phyloP scores from a whole-genome alignment of 495 filamentous ascomycete species.

The Collariella sp. region DNA sequence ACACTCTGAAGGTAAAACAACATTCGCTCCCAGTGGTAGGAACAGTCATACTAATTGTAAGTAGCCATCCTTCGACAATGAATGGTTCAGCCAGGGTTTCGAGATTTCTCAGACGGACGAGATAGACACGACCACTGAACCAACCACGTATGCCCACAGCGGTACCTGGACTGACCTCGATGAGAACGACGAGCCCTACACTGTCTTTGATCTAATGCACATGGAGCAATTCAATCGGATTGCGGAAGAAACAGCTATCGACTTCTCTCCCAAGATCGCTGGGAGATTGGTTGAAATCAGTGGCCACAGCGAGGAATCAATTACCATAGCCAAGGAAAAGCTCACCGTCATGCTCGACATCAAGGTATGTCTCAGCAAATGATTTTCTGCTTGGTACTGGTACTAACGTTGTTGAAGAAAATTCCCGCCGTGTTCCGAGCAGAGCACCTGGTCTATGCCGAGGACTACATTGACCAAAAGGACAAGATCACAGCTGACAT shows the following conservation, averaged over 20 bases:
- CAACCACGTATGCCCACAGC: neutral
- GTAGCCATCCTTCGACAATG: conserved; percentile 4
- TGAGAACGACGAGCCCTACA: conserved; percentile 2
- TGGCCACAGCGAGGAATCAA: conserved; percentile 9
- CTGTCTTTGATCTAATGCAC: conserved; percentile 13
- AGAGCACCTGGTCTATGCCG: conserved; percentile 32
- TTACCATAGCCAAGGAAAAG: conserved; percentile 25
- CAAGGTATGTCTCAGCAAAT: conserved; percentile 17
- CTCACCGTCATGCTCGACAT: conserved; percentile 29
- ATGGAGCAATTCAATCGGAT: conserved; percentile 16
- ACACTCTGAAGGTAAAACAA: conserved; percentile 17
- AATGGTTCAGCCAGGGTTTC: conserved; percentile 1
- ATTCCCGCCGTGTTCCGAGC: neutral
- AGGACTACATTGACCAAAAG: conserved; percentile 18
- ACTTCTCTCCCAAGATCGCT: conserved; percentile 16
- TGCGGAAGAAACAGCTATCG: conserved; percentile 18
- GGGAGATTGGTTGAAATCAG: conserved; percentile 31
- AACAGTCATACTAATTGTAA: too few species aligned
- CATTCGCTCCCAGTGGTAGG: too few species aligned
- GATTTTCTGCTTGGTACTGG: neutral
- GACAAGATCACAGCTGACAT: conserved; percentile 10
- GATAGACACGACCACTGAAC: neutral
- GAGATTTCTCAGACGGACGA: neutral
- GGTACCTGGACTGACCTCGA: conserved; percentile 18
- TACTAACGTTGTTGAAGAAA: neutral